Conservation (phyloP, 2,329 filamentous ascomycete species). For the Exophiala aquamarina region DNA sequence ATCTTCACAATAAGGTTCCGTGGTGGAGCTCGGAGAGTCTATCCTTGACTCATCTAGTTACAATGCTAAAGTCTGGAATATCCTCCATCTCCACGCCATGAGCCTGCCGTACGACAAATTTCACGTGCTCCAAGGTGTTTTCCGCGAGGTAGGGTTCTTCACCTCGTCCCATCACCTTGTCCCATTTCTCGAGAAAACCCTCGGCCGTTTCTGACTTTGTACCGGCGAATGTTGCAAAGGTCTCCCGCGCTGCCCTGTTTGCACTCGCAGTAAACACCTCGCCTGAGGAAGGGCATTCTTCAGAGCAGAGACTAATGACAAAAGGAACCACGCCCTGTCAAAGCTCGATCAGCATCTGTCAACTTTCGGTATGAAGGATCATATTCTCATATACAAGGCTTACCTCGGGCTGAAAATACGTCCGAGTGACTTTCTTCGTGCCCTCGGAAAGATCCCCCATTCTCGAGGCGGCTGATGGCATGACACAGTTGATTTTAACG, state of each 20-base stretch:
- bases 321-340: slow-evolving; percentile 13
- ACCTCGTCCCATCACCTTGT: slow-evolving; percentile 12
- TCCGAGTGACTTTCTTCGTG: slow-evolving; percentile 11
- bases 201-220: slow-evolving; percentile 9
- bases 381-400: background rate
- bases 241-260: slow-evolving; percentile 12
- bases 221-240: slow-evolving; percentile 14
- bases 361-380: no score
- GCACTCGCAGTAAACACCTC: slow-evolving; percentile 14
- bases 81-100: slow-evolving; percentile 17
- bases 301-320: slow-evolving; percentile 8
- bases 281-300: slow-evolving; percentile 15
- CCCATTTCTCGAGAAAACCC: slow-evolving; percentile 10
- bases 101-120: slow-evolving; percentile 13
- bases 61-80: slow-evolving; percentile 10
- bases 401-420: slow-evolving; percentile 15
- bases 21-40: no score
- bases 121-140: slow-evolving; percentile 15
- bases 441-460: slow-evolving; percentile 17
- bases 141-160: slow-evolving; percentile 8
- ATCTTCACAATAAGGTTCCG: no score
- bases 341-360: background rate
- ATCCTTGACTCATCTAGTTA: no score
- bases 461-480: slow-evolving; percentile 16
- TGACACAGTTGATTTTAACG: slow-evolving; percentile 16